These are phyloP conservation scores for Cadophora sp. DNA, from an alignment of 2,329 filamentous ascomycete species.

Conservation along the genomic window DNA sequence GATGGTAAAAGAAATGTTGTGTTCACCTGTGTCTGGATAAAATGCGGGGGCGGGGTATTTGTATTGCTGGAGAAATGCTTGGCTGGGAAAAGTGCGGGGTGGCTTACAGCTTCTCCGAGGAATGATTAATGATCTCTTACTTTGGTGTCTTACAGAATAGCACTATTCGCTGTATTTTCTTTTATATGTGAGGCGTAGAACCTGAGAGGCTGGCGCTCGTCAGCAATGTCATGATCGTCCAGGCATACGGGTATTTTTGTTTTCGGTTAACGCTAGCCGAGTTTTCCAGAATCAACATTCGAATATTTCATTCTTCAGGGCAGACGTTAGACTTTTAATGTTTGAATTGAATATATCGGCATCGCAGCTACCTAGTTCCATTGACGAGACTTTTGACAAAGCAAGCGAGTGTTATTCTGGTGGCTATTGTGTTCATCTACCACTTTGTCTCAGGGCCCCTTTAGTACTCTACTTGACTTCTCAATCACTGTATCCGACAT, in stretches of 20 bases:
- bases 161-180: background rate
- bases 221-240: background rate
- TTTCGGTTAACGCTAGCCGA: background rate
- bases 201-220: background rate
- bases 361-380: too few species aligned
- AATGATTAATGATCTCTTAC: constrained; percentile 9
- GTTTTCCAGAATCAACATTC: too few species aligned
- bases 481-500: too few species aligned
- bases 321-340: too few species aligned
- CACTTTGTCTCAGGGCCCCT: too few species aligned
- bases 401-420: too few species aligned
- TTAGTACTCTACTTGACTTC: too few species aligned
- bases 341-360: too few species aligned
- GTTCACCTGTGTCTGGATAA: background rate
- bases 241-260: background rate
- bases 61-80: background rate
- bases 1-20: too few species aligned
- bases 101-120: background rate
- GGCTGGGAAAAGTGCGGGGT: background rate
- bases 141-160: background rate
- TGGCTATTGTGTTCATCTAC: too few species aligned
- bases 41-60: background rate
- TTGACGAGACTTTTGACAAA: too few species aligned
- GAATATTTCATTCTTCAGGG: too few species aligned
- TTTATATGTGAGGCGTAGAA: background rate